Evolutionary conservation across 2,329 filamentous ascomycete genomes (phyloP), one percentile per base, ranked within the genome.

Genomic region (Botryotinia narcissicola): DNA sequence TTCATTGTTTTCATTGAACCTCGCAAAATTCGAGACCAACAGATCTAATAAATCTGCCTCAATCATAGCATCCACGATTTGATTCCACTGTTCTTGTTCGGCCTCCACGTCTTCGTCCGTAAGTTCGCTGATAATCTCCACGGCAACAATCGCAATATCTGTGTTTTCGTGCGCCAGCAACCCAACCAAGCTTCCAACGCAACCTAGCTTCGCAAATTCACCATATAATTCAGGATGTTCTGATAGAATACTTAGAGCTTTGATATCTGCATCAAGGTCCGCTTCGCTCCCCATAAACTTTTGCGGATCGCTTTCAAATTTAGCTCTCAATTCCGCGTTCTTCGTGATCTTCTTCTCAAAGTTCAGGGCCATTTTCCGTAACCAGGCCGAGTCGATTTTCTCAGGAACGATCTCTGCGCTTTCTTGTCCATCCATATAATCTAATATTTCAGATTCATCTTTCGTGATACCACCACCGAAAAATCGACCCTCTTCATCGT

Each of bases 101-200:
- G 93, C 93, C 60, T 91, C 87, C 3, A 97, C 93, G 80, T 98
- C 95, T 81, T 99, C 95, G 79, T 98, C 96, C 22, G 94, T 97
- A 77, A 98, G 85, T 83, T 99, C 96, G 73, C 90, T 91, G 69
- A 99, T 89, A 64, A 98, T 93, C 83, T 98, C 93, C 68, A 97
- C 91, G 0, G 92, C 93, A 76, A 92, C 93, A 78, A 98, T 97
- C 18, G 96, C 94, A 76, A 99, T 97, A 80, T 99, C 96, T 0
- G 95, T 95, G 81, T 99, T 99, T 79, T 99, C 96, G 81, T 99
- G 96, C 25, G 95, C 92, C 67, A 99, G 85, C 70, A 99, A 83
- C 2, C 91, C 89, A 1, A 97, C 93, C 69, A 99, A 83, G 72
- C 91, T 95, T 7, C 84, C 88, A 0, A 90, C 89, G 74, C 90